Conservation (phyloP, 306 rosid genomes). For the Senna siamea region DNA sequence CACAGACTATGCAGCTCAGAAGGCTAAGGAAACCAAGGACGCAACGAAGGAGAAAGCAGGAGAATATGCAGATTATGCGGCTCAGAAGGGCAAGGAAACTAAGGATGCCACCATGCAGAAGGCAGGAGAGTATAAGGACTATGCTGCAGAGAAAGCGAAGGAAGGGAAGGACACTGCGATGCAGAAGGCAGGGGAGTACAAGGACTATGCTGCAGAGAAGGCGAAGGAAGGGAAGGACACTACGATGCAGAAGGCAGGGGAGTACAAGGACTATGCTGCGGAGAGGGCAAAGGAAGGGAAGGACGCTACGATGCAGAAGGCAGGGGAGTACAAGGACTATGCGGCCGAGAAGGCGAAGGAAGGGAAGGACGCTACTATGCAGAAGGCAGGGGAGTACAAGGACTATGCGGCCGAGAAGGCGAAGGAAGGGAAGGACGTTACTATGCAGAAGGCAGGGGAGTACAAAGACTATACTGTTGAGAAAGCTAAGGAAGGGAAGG, state of each 20-base stretch:
- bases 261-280: constrained; percentile 40
- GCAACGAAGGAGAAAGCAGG: not conserved
- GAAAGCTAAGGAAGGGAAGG: constrained; percentile 60
- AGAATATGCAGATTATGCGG: not conserved
- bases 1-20: constrained; percentile 29
- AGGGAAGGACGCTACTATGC: constrained; percentile 32
- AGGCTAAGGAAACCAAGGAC: constrained; percentile 19
- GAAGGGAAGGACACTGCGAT: constrained; percentile 40
- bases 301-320: constrained; percentile 32
- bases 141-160: constrained; percentile 33
- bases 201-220: constrained; percentile 31
- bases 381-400: constrained; percentile 41
- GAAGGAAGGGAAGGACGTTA: constrained; percentile 15
- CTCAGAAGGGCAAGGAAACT: constrained; percentile 34
- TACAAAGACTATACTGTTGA: constrained; percentile 45
- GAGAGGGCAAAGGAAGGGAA: constrained; percentile 62
- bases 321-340: constrained; percentile 40
- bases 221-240: constrained; percentile 32
- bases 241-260: not conserved
- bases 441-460: constrained; percentile 25
- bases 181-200: constrained; percentile 42
- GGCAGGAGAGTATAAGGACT: constrained; percentile 40
- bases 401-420: constrained; percentile 37
- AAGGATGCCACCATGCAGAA: constrained; percentile 29
- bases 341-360: constrained; percentile 40